Base-by-base conservation (phyloP, 805 yeast genomes). In the Ogataea zsoltii region DNA sequence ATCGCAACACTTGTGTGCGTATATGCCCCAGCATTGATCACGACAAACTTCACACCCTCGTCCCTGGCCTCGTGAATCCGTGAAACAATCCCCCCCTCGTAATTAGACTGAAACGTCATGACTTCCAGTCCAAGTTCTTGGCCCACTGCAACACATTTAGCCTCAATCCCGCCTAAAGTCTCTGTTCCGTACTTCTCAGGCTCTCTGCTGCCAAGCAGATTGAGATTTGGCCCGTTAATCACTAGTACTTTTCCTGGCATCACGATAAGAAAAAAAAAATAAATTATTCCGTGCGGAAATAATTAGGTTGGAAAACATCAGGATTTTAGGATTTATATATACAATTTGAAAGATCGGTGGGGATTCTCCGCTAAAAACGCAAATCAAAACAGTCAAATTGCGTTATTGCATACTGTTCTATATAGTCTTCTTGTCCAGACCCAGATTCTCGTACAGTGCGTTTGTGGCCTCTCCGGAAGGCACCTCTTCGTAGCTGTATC, bases 1-100 rank as follows among this genome's bases (percentile, higher is more conserved):
- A 40, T 40, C 15, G 43, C 43, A 3, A 40, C 43, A 14, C 43
- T 40, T n/a, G 43, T 40, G 23, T 40, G 43, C 12, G 43, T 40
- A 28, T 40, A 40, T 3, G 43, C 43, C 11, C 43, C 43, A 3
- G 43, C 43, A 16, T 40, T 40, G 23, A 40, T 33, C 12, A 40
- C 32, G 13, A 40, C n/a, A 31, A 32, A 40, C 5, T 23, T 23
- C 31, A 40, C 34, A 3, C 28, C 23, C 23, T 40, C 43, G 12
- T 31, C 11, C 5, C 34, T 33, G 13, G 43, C 36, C 30, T 33
- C 17, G 32, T 40, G 43, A 12, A 40, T 40, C 19, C 37, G 31
- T 3, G 33, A 13, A 7, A 40, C 32, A 12, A 40, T 40, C 2
- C 13, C 43, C 3, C 43, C 43, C 18, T 40, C 43, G 32, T 40